Evolutionary conservation across 495 filamentous ascomycete species (phyloP).

Genomic region (Pyrenopolyporus hunteri): DNA sequence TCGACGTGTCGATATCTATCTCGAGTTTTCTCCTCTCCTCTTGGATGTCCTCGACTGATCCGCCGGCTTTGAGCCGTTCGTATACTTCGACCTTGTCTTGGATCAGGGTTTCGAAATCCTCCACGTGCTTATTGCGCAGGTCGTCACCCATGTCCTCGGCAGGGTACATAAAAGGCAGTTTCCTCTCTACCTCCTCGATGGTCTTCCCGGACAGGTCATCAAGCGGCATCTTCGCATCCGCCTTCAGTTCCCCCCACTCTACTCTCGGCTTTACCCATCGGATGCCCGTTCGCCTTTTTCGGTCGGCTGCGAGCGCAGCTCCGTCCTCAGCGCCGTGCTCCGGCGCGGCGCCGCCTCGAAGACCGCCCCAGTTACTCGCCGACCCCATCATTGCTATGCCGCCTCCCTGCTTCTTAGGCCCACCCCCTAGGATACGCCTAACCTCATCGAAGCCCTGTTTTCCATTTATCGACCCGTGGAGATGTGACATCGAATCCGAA

Average conservation of each 20-base stretch:
- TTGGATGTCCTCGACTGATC: no score
- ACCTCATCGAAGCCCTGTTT: neutral
- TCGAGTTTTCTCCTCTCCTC: no score
- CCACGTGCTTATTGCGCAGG: neutral
- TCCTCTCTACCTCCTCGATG: neutral
- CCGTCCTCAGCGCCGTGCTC: neutral
- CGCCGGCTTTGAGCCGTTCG: neutral
- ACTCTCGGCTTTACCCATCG: neutral
- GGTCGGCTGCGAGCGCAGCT: neutral
- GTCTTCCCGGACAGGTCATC: neutral
- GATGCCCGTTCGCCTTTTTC: neutral
- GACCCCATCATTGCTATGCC: neutral
- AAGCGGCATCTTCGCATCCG: neutral
- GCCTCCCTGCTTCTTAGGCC: neutral
- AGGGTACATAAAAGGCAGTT: slow-evolving; percentile 19
- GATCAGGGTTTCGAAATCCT: neutral
- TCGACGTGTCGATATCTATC: no score
- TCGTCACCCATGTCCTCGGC: neutral
- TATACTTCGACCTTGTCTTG: neutral
- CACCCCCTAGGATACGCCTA: neutral
- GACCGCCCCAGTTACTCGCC: neutral
- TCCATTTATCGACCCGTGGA: neutral
- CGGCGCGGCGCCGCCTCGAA: slow-evolving; percentile 3
- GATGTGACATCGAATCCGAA: neutral
- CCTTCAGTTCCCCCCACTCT: neutral